These are phyloP conservation scores for Verticillium tricorpus DNA, from an alignment of 2,329 filamentous ascomycete genomes.

Conservation along the genomic window DNA sequence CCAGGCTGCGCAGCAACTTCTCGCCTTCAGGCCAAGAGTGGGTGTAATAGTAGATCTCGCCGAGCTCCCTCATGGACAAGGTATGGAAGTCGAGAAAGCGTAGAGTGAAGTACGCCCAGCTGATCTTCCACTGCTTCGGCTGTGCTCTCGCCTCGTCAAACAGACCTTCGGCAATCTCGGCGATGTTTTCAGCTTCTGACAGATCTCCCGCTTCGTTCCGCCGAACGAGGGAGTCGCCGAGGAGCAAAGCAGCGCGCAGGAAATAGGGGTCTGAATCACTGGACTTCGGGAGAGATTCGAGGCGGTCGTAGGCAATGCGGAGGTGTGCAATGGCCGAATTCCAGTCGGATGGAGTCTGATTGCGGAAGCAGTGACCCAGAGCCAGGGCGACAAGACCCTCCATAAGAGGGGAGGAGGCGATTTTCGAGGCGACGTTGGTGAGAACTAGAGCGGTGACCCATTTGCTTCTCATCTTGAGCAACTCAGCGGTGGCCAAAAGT, in stretches of 20 bases:
- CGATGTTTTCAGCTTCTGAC: slow-evolving; percentile 9
- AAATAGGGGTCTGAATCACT: slow-evolving; percentile 13
- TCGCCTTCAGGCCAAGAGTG: slow-evolving; percentile 13
- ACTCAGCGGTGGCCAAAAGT: slow-evolving; percentile 9
- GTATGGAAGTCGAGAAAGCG: slow-evolving; percentile 13
- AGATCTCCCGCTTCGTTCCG: slow-evolving; percentile 12
- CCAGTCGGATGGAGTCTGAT: slow-evolving; percentile 12
- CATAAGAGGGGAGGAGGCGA: slow-evolving; percentile 8
- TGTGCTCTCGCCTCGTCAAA: slow-evolving; percentile 3
- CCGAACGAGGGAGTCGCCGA: slow-evolving; percentile 14
- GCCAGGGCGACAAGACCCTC: slow-evolving; percentile 12
- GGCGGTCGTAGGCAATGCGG: slow-evolving; percentile 9
- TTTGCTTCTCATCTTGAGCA: slow-evolving; percentile 13
- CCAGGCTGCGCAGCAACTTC: slow-evolving; percentile 12
- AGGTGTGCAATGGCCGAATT: slow-evolving; percentile 9
- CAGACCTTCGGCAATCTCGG: slow-evolving; percentile 9
- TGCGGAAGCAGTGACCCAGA: slow-evolving; percentile 12
- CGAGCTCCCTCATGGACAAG: slow-evolving; percentile 16
- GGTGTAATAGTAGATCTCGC: slow-evolving; percentile 18
- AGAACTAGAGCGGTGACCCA: slow-evolving; percentile 8
- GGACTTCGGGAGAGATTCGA: slow-evolving; percentile 8
- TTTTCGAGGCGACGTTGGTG: slow-evolving; percentile 6
- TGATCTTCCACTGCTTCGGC: background rate
- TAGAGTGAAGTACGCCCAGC: background rate
- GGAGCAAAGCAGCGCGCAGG: slow-evolving; percentile 12